phyloP scores from a whole-genome alignment of 208 protist genomes.

The Strigomonas galati region DNA sequence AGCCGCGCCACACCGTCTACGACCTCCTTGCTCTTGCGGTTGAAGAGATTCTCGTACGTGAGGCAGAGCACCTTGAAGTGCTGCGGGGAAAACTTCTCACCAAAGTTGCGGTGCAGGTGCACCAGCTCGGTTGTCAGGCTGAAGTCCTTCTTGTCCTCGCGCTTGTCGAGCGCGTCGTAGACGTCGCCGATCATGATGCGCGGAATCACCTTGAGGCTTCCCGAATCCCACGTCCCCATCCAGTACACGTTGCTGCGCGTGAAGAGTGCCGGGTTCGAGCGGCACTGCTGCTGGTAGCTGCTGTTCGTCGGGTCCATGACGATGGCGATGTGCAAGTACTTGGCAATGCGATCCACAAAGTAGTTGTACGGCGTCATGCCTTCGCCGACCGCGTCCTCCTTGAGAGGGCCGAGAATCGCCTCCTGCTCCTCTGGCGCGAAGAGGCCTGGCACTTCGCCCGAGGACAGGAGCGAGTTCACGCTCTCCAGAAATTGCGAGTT shows the following conservation, averaged over 20 bases:
- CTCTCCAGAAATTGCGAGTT: constrained; percentile 89
- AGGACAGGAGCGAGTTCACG: constrained; percentile 95
- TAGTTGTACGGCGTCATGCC: constrained; percentile 87
- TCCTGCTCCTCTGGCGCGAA: constrained; percentile 96
- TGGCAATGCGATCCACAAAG: constrained; percentile 89
- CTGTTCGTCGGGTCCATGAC: constrained; percentile 94
- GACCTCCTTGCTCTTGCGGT: constrained; percentile 72
- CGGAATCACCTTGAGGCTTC: constrained; percentile 90
- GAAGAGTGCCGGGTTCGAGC: constrained; percentile 96
- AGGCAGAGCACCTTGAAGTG: constrained; percentile 91
- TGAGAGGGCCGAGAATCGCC: constrained; percentile 89
- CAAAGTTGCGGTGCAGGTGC: constrained; percentile 73
- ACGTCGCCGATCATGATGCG: constrained; percentile 79
- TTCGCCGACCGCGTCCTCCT: constrained; percentile 83
- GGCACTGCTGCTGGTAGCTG: constrained; percentile 90
- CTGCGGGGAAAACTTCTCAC: constrained; percentile 82
- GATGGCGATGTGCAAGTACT: constrained; percentile 94
- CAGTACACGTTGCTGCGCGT: constrained; percentile 96
- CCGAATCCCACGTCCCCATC: constrained; percentile 92
- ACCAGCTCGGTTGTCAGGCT: constrained; percentile 87
- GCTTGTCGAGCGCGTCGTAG: constrained; percentile 67
- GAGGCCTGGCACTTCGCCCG: constrained; percentile 96
- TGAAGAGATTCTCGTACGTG: constrained; percentile 87
- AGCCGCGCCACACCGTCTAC: constrained; percentile 76
- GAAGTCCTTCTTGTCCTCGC: constrained; percentile 84